Evolutionary conservation across 2,329 filamentous ascomycete species (phyloP).

Genomic region (Sporothrix phasma): DNA sequence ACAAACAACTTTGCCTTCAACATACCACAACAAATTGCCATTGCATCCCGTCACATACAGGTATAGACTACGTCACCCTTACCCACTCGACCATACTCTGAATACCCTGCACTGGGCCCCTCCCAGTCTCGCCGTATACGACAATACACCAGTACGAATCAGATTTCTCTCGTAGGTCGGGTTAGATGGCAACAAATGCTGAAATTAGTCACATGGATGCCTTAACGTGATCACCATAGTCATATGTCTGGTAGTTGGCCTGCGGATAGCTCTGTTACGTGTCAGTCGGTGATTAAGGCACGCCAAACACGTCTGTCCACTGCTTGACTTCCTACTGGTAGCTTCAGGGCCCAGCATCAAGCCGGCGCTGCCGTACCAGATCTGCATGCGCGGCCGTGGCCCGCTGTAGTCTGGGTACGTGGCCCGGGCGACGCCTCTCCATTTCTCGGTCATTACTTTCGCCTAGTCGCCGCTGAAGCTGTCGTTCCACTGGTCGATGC

Average conservation of each 20-base stretch:
- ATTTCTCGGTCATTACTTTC: conserved; percentile 34
- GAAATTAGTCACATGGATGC: conserved; percentile 25
- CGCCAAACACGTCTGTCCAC: conserved; percentile 42
- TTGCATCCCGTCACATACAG: too few species aligned
- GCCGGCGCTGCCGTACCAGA: conserved; percentile 48
- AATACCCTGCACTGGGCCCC: too few species aligned
- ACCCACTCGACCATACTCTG: too few species aligned
- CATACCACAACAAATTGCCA: too few species aligned
- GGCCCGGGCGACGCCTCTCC: conserved; percentile 36
- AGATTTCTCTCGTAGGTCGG: conserved; percentile 24
- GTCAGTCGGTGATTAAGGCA: conserved; percentile 25
- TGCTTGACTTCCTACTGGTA: conserved; percentile 48
- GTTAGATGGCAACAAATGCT: conserved; percentile 23
- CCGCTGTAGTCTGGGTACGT: conserved; percentile 32
- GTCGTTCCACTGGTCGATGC: conserved; percentile 41
- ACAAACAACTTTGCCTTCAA: background rate
- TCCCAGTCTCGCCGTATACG: background rate
- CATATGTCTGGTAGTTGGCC: conserved; percentile 30
- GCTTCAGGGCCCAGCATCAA: conserved; percentile 41
- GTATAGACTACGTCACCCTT: too few species aligned
- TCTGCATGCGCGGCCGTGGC: conserved; percentile 44
- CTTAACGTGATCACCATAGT: conserved; percentile 30
- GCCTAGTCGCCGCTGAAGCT: conserved; percentile 38
- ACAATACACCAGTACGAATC: conserved; percentile 24
- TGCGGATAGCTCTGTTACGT: conserved; percentile 28